Evolutionary conservation across 331 rosid species (phyloP).

Genomic region (Arachis monticola): DNA sequence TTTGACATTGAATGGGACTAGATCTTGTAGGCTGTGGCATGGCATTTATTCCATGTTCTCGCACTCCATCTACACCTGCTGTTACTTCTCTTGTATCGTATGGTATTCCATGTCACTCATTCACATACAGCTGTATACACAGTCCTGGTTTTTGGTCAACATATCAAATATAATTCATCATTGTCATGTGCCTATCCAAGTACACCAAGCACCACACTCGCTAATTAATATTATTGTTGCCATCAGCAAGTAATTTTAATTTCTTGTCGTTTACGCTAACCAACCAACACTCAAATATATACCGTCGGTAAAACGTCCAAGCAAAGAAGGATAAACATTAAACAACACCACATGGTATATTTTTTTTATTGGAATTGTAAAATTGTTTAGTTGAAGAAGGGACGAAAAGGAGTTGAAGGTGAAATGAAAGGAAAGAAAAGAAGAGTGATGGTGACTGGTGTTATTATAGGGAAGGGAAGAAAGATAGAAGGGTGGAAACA

Average conservation of each 20-base stretch:
- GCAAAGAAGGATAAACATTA: neutral
- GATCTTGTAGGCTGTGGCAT: slow-evolving; percentile 28
- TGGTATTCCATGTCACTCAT: neutral
- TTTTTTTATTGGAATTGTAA: too few relatives aligned
- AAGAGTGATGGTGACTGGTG: neutral
- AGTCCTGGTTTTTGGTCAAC: neutral
- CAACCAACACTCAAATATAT: neutral
- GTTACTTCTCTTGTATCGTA: neutral
- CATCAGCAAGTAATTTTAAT: neutral
- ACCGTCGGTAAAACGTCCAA: neutral
- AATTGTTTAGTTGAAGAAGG: too few relatives aligned
- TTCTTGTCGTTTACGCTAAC: neutral
- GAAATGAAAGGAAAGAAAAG: neutral
- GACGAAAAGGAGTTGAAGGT: neutral
- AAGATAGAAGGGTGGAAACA: neutral
- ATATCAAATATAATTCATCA: too few relatives aligned
- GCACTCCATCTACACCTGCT: slow-evolving; percentile 18
- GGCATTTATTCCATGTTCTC: slow-evolving; percentile 37
- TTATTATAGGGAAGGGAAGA: neutral
- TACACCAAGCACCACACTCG: neutral
- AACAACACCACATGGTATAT: too few relatives aligned
- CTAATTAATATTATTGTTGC: neutral
- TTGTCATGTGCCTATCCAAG: neutral
- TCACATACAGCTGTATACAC: slow-evolving; percentile 5
- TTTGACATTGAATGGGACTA: slow-evolving; percentile 29